A percentile compares a stretch with the other conserved stretches of the same genome.
These are phyloP conservation scores for Dimargaris xerosporica DNA, from an alignment of 192 early-diverging fungal genomes.

Conservation along the genomic window DNA sequence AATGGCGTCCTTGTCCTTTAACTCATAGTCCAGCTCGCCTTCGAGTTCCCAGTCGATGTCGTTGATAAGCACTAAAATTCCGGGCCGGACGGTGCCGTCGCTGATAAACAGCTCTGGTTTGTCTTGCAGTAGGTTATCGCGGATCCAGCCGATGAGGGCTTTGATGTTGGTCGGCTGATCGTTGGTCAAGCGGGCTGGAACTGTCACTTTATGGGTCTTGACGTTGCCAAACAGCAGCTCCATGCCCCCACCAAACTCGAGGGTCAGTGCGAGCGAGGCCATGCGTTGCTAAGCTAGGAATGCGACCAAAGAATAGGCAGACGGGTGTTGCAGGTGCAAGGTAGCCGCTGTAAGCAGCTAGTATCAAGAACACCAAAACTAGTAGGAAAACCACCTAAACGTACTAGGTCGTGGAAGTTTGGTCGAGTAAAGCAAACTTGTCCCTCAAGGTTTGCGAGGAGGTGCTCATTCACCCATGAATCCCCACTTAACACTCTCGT, in stretches of 20 bases:
- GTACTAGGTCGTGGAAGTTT: too few relatives aligned
- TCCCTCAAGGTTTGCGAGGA: too few relatives aligned
- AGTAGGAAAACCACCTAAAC: too few relatives aligned
- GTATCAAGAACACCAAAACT: too few relatives aligned
- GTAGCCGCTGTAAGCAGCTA: too few relatives aligned
- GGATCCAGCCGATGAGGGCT: conserved; percentile 56
- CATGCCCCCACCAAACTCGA: conserved; percentile 65
- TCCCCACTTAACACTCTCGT: too few relatives aligned
- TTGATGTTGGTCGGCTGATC: conserved; percentile 28
- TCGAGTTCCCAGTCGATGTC: conserved; percentile 93
- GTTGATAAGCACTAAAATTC: conserved; percentile 90
- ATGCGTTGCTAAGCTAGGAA: too few relatives aligned
- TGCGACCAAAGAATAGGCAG: too few relatives aligned
- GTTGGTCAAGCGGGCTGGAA: conserved; percentile 25
- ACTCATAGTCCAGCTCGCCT: conserved; percentile 66
- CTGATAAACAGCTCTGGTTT: conserved; percentile 74
- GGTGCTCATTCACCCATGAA: too few relatives aligned
- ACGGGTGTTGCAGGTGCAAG: too few relatives aligned
- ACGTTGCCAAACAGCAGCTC: conserved; percentile 78
- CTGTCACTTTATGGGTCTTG: conserved; percentile 31
- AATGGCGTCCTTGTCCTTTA: conserved; percentile 65
- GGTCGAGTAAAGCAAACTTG: too few relatives aligned
- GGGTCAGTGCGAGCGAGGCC: too few relatives aligned
- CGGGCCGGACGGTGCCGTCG: conserved; percentile 74
- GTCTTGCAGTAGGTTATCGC: conserved; percentile 51